Percentiles rank a stretch among this genome's conserved stretches.
Conservation (phyloP, 129 eudicot genomes). For the Glebionis coronaria region DNA sequence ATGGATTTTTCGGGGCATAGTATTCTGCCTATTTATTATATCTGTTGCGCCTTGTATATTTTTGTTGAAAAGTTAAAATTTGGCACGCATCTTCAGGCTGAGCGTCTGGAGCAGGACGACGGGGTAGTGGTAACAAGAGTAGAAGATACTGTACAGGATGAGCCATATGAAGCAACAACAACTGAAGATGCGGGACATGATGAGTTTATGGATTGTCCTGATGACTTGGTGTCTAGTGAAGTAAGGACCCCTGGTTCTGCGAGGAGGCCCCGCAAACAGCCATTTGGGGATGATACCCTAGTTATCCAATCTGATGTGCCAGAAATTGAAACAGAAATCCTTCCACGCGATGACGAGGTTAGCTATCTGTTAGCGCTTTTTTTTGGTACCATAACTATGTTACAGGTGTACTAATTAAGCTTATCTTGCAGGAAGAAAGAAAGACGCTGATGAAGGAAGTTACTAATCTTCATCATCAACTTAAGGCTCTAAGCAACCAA, state of each 20-base stretch:
- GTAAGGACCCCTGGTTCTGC: conserved; percentile 30
- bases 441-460: too few relatives aligned
- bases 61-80: conserved; percentile 21
- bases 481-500: too few relatives aligned
- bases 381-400: conserved; percentile 20
- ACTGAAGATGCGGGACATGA: conserved; percentile 78
- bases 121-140: conserved; percentile 57
- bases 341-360: conserved; percentile 61
- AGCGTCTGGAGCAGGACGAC: conserved; percentile 41
- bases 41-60: not conserved
- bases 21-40: too few relatives aligned
- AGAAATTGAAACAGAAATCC: conserved; percentile 49
- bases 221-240: conserved; percentile 53
- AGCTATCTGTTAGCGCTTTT: not conserved
- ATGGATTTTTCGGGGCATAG: too few relatives aligned
- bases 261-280: conserved; percentile 26
- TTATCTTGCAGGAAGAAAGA: not conserved
- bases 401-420: conserved; percentile 13
- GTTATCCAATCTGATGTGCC: conserved; percentile 30
- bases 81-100: conserved; percentile 34
- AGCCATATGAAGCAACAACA: conserved; percentile 38
- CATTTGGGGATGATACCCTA: conserved; percentile 29
- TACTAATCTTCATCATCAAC: too few relatives aligned
- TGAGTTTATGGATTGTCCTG: conserved; percentile 97
- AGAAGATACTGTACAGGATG: conserved; percentile 35